A percentile compares a stretch with the other conserved stretches of the same genome.
Conservation (phyloP, 2,329 filamentous ascomycete genomes). For the Pyrenophora teres region DNA sequence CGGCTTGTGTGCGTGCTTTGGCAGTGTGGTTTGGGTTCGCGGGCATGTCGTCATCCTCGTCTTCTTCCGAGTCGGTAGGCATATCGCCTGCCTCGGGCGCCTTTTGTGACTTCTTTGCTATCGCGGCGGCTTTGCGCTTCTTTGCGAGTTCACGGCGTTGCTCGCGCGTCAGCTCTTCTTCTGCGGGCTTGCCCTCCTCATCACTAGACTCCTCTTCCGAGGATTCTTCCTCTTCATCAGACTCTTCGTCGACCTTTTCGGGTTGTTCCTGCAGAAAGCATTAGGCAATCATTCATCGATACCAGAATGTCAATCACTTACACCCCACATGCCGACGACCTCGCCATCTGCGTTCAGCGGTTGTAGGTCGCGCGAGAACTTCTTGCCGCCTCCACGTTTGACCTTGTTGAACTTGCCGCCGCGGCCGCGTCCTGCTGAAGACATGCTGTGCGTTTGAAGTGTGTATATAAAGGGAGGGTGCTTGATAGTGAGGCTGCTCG, state of each 20-base stretch:
- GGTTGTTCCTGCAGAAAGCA: constrained; percentile 33
- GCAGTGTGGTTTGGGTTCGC: constrained; percentile 87
- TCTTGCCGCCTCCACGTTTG: constrained; percentile 90
- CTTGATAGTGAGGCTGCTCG: too few relatives aligned
- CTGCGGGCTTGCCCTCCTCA: constrained; percentile 50
- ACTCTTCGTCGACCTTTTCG: constrained; percentile 59
- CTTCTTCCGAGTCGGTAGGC: constrained; percentile 71
- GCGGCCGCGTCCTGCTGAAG: constrained; percentile 69
- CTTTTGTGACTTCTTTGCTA: constrained; percentile 72
- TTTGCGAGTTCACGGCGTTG: constrained; percentile 86
- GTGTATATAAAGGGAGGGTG: constrained; percentile 1
- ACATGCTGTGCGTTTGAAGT: constrained; percentile 47
- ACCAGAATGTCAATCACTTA: constrained; percentile 48
- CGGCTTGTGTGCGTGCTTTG: constrained; percentile 71
- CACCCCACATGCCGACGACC: constrained; percentile 84
- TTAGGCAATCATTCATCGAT: constrained; percentile 20
- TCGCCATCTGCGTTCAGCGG: constrained; percentile 89
- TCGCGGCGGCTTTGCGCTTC: constrained; percentile 87
- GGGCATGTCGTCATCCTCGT: constrained; percentile 70
- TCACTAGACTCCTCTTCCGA: constrained; percentile 52
- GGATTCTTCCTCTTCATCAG: constrained; percentile 46
- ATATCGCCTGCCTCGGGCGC: constrained; percentile 83
- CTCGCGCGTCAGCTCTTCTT: constrained; percentile 75
- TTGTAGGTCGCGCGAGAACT: constrained; percentile 90
- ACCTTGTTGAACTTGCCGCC: constrained; percentile 95